phyloP scores from a whole-genome alignment of 2,329 filamentous ascomycete species.

The Diplodia intermedia region DNA sequence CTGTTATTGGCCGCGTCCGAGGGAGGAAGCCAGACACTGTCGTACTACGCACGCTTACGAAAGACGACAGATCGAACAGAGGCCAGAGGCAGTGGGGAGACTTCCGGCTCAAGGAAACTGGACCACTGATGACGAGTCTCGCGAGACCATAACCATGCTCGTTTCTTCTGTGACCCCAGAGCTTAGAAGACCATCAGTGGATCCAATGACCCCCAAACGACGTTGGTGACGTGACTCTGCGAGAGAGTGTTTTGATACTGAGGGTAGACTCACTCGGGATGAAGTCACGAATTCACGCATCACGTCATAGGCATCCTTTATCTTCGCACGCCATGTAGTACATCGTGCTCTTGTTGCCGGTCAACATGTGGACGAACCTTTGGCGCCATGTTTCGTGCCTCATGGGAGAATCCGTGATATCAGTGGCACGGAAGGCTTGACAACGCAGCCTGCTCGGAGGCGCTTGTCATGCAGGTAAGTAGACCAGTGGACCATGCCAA shows the following conservation, averaged over 20 bases:
- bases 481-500: background rate
- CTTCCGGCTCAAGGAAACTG: background rate
- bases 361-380: no score
- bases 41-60: conserved; percentile 4
- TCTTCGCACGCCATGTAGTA: background rate
- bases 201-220: background rate
- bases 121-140: background rate
- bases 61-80: background rate
- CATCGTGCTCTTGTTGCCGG: background rate
- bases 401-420: background rate
- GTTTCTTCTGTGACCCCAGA: background rate
- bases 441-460: background rate
- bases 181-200: background rate
- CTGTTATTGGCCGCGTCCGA: conserved; percentile 1
- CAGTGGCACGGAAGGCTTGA: conserved; percentile 9
- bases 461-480: background rate
- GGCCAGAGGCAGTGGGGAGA: background rate
- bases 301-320: no score
- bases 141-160: background rate
- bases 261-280: background rate
- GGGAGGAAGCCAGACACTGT: background rate
- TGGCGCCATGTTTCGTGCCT: background rate
- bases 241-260: background rate
- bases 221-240: background rate
- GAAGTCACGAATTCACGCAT: background rate